Conservation (phyloP, 139 green algal genomes). For the Asterochloris erici region DNA sequence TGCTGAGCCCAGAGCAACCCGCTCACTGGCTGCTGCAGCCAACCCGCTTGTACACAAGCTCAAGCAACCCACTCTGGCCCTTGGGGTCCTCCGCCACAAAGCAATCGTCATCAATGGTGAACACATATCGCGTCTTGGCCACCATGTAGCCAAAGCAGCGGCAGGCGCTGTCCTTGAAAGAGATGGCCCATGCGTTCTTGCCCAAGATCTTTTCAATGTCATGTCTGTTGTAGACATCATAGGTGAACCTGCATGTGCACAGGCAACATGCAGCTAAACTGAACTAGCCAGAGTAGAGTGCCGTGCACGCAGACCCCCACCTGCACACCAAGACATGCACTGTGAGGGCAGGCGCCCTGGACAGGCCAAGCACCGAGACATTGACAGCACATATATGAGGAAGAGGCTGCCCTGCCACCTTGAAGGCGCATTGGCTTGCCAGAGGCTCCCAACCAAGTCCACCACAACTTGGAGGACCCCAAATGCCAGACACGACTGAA, state of each 20-base stretch:
- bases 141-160: constrained; percentile 91
- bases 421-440: too few species aligned
- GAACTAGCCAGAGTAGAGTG: neutral
- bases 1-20: too few species aligned
- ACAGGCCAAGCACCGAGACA: too few species aligned
- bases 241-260: constrained; percentile 70
- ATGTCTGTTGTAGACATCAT: constrained; percentile 91
- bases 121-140: constrained; percentile 94
- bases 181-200: constrained; percentile 93
- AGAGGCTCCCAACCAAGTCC: too few species aligned
- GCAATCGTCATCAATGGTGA: constrained; percentile 97
- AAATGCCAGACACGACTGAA: too few species aligned
- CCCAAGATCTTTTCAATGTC: constrained; percentile 96
- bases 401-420: too few species aligned
- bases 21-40: too few species aligned
- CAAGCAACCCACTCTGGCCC: constrained; percentile 37
- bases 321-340: too few species aligned
- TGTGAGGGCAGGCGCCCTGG: too few species aligned
- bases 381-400: too few species aligned
- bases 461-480: too few species aligned
- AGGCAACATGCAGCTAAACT: neutral
- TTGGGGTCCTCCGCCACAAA: constrained; percentile 81
- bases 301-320: neutral
- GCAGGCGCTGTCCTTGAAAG: constrained; percentile 94
- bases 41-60: too few species aligned